These are phyloP conservation scores for Blastocystis sp. DNA, from an alignment of 352 stramenopile species.

Conservation along the genomic window DNA sequence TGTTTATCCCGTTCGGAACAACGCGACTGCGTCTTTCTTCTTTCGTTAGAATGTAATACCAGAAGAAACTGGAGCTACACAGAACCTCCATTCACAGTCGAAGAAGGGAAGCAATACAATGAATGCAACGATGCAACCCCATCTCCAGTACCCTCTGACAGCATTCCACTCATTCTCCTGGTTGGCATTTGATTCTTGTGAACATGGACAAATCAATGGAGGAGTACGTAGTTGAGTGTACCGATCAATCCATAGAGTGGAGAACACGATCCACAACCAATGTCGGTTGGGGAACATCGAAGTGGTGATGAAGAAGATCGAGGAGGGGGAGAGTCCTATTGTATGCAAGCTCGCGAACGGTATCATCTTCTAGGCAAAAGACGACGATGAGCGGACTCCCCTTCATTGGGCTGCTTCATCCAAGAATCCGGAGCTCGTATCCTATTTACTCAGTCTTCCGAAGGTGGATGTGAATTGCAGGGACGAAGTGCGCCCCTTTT, in stretches of 20 bases:
- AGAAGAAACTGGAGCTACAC: too few species aligned
- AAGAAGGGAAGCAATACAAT: too few species aligned
- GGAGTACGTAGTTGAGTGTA: background rate
- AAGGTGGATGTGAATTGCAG: conserved; percentile 14
- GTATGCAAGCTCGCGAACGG: background rate
- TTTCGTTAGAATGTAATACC: too few species aligned
- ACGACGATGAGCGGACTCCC: conserved; percentile 43
- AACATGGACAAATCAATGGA: conserved; percentile 69
- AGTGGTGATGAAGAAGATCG: conserved; percentile 32
- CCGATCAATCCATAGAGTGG: conserved; percentile 30
- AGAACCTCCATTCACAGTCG: too few species aligned
- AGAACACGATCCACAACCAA: conserved; percentile 44
- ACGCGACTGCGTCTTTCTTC: too few species aligned
- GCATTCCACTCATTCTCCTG: conserved; percentile 25
- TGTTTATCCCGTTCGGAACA: background rate
- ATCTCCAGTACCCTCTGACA: too few species aligned
- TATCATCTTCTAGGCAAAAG: background rate
- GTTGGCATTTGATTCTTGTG: background rate
- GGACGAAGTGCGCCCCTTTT: conserved; percentile 9
- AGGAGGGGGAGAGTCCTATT: conserved; percentile 37
- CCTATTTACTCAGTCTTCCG: conserved; percentile 7
- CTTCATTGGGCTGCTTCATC: conserved; percentile 68
- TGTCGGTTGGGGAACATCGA: conserved; percentile 28
- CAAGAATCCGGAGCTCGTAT: conserved; percentile 49
- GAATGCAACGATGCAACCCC: too few species aligned